Evolutionary conservation across 176 grass and related monocot genomes (phyloP).

Genomic region (Lolium multiflorum): DNA sequence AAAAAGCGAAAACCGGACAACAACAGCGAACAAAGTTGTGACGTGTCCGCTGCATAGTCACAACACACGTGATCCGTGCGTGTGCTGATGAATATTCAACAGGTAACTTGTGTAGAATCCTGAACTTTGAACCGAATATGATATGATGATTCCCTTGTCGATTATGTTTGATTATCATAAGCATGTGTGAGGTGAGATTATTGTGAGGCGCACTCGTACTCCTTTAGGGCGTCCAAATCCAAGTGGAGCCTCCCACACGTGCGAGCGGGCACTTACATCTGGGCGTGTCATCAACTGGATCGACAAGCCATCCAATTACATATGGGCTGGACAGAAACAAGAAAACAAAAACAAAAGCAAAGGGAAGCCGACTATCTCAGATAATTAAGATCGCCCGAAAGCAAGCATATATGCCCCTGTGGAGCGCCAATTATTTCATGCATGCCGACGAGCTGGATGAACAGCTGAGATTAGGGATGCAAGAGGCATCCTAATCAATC

Average conservation of each 20-base stretch:
- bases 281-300: not conserved
- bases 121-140: too few relatives aligned
- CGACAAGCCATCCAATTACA: not conserved
- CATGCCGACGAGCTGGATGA: not conserved
- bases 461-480: too few relatives aligned
- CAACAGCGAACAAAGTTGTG: not conserved
- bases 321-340: not conserved
- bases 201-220: not conserved
- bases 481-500: too few relatives aligned
- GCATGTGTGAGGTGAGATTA: not conserved
- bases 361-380: not conserved
- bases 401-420: not conserved
- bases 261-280: not conserved
- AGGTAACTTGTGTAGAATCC: not conserved
- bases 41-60: not conserved
- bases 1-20: not conserved
- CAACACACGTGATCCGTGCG: not conserved
- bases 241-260: not conserved
- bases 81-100: not conserved
- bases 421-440: not conserved
- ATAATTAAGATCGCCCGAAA: slow-evolving; percentile 30
- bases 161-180: not conserved
- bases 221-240: not conserved
- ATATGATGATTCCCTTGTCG: not conserved
- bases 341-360: not conserved